phyloP scores from a whole-genome alignment of 129 eudicot genomes.

The Sambucus nigra region DNA sequence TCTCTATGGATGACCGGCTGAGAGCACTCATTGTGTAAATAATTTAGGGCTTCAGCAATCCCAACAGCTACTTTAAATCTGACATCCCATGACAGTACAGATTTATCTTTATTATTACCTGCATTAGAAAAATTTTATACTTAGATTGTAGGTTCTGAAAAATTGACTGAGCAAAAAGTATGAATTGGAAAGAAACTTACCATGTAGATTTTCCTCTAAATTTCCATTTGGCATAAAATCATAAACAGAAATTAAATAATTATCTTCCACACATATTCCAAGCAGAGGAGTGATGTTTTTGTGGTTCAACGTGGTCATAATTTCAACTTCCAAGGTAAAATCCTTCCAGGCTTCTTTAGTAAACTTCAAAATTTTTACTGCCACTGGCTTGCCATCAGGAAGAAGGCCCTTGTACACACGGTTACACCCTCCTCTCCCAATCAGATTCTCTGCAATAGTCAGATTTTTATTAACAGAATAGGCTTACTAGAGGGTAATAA shows the following conservation, averaged over 20 bases:
- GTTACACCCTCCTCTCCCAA: constrained; percentile 84
- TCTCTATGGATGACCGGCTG: constrained; percentile 82
- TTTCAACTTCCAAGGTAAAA: constrained; percentile 65
- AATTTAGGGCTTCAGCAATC: constrained; percentile 77
- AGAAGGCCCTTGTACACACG: constrained; percentile 76
- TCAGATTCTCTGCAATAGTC: constrained; percentile 46
- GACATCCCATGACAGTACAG: constrained; percentile 56
- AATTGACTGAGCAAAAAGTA: constrained; percentile 4
- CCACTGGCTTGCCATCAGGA: constrained; percentile 70
- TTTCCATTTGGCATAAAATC: constrained; percentile 69
- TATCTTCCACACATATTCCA: constrained; percentile 73
- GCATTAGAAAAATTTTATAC: not conserved
- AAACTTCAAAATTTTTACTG: constrained; percentile 63
- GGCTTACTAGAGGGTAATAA: not conserved
- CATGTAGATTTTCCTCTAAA: constrained; percentile 73
- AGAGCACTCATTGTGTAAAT: constrained; percentile 61
- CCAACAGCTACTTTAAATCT: constrained; percentile 64
- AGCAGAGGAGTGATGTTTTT: constrained; percentile 63
- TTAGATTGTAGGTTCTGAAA: constrained; percentile 8
- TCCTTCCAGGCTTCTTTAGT: constrained; percentile 85
- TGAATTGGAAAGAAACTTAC: constrained; percentile 12
- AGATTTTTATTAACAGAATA: not conserved
- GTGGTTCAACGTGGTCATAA: constrained; percentile 75
- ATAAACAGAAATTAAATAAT: constrained; percentile 65
- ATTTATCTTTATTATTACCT: constrained; percentile 36